A percentile compares a stretch with the other conserved stretches of the same genome.
Conservation (phyloP, 2,329 filamentous ascomycete species). For the Corinectria fuckeliana region DNA sequence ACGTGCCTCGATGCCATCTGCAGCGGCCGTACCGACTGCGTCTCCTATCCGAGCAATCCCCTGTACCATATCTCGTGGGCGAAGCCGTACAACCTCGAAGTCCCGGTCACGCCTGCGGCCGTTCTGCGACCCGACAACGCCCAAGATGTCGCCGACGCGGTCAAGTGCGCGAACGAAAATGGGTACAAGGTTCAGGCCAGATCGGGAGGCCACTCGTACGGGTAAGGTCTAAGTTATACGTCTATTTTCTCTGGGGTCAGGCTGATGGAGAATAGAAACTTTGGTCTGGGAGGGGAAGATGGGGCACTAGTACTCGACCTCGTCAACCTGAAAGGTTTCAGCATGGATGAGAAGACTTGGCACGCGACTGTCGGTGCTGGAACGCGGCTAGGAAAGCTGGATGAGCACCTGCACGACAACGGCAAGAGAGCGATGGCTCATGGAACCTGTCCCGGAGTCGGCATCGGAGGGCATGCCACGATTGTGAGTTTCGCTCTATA, state of each 20-base stretch:
- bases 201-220: conserved; percentile 71
- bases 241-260: fast-evolving
- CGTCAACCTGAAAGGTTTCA: conserved; percentile 58
- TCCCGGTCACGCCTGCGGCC: conserved; percentile 57
- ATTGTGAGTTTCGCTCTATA: conserved; percentile 49
- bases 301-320: conserved; percentile 63
- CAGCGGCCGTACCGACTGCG: conserved; percentile 51
- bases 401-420: conserved; percentile 55
- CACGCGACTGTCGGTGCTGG: conserved; percentile 63
- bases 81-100: conserved; percentile 59
- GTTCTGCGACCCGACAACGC: conserved; percentile 61
- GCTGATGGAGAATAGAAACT: conserved; percentile 40
- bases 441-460: conserved; percentile 65
- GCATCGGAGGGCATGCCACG: conserved; percentile 64
- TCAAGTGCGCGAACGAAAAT: conserved; percentile 61
- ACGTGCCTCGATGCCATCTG: conserved; percentile 57
- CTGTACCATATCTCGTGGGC: conserved; percentile 58
- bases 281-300: conserved; percentile 56
- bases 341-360: conserved; percentile 59
- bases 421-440: conserved; percentile 65
- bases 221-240: conserved; percentile 47
- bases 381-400: conserved; percentile 58
- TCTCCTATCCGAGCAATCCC: conserved; percentile 51
- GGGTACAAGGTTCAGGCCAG: conserved; percentile 64
- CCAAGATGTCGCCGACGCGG: conserved; percentile 61